Conservation (phyloP, 352 stramenopile species). For the Globisporangium cylindrosporum region DNA sequence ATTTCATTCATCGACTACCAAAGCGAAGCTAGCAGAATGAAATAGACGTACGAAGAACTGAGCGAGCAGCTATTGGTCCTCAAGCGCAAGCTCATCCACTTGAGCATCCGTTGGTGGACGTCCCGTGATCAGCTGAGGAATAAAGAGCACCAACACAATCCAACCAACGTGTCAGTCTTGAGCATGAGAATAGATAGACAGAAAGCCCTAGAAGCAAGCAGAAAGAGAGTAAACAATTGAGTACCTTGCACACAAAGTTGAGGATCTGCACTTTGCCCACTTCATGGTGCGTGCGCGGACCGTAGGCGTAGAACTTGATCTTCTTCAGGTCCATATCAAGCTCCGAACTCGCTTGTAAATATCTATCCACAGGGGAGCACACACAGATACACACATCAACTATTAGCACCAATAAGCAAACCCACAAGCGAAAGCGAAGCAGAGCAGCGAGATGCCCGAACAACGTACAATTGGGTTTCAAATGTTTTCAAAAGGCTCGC, state of each 20-base stretch:
- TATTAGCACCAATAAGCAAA: background rate
- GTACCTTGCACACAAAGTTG: conserved; percentile 87
- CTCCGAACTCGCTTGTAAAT: conserved; percentile 65
- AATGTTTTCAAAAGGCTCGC: conserved; percentile 72
- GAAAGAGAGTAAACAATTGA: background rate
- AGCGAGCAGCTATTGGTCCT: conserved; percentile 34
- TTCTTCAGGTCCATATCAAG: conserved; percentile 77
- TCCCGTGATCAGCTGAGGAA: conserved; percentile 57
- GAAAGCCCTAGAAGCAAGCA: background rate
- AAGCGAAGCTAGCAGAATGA: background rate
- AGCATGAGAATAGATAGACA: background rate
- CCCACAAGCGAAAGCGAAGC: background rate
- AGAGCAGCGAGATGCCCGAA: background rate
- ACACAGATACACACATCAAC: background rate
- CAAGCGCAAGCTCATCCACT: conserved; percentile 60
- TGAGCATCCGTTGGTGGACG: conserved; percentile 65
- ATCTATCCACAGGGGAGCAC: conserved; percentile 29
- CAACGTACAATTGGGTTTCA: conserved; percentile 68
- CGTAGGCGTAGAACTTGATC: conserved; percentile 72
- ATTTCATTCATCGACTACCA: background rate
- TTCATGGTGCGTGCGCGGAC: conserved; percentile 61
- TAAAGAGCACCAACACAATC: background rate
- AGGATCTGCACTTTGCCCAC: conserved; percentile 86
- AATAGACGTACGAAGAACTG: background rate
- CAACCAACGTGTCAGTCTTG: background rate